phyloP scores from a whole-genome alignment of 129 eudicot genomes.

The Lonicera japonica region DNA sequence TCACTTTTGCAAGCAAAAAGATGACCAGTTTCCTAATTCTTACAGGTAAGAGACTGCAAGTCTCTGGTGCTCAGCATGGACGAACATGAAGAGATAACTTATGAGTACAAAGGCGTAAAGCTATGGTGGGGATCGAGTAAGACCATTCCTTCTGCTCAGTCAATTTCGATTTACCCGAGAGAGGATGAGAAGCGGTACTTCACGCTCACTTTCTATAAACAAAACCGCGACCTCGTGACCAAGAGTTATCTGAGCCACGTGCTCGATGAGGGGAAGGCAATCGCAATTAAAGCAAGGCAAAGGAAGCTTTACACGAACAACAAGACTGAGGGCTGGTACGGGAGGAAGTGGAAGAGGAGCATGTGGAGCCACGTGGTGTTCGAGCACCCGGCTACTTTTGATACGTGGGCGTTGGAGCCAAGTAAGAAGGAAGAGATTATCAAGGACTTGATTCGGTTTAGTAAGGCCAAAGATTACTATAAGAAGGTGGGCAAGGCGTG shows the following conservation, averaged over 20 bases:
- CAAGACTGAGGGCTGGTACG: not conserved
- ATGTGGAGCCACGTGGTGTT: conserved; percentile 4
- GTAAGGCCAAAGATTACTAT: not conserved
- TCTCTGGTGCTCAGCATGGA: conserved; percentile 16
- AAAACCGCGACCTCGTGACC: conserved; percentile 3
- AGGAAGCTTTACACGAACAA: conserved; percentile 17
- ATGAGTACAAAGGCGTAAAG: conserved; percentile 4
- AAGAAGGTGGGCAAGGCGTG: not conserved
- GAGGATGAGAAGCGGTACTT: conserved; percentile 2
- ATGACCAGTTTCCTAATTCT: too few species aligned
- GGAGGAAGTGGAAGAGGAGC: too few species aligned
- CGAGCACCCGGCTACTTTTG: not conserved
- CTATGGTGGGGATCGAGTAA: conserved; percentile 10
- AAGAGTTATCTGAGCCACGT: conserved; percentile 12
- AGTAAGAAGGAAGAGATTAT: not conserved
- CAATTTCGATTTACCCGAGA: conserved; percentile 7
- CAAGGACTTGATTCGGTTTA: not conserved
- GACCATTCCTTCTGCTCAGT: not conserved
- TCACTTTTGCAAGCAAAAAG: too few species aligned
- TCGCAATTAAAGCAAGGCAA: conserved; percentile 5
- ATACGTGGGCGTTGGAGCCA: not conserved
- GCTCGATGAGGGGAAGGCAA: conserved; percentile 17
- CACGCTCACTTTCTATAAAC: conserved; percentile 7
- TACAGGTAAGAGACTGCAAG: not conserved
- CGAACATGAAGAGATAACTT: conserved; percentile 2